phyloP scores from a whole-genome alignment of 2,329 filamentous ascomycete genomes.

The Sporothrix inflata region DNA sequence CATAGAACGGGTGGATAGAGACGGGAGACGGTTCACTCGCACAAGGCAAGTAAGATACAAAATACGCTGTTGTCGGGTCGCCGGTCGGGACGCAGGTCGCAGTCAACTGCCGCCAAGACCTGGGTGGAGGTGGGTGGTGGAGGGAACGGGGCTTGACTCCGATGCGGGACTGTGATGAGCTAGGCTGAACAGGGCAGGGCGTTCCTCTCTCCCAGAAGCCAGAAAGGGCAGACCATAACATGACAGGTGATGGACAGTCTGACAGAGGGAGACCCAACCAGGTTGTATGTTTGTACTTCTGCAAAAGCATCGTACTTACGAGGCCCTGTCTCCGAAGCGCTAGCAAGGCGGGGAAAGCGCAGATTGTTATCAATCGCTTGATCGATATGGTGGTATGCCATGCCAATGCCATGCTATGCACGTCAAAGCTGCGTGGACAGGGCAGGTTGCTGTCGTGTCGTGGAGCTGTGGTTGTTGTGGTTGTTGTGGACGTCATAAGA shows the following conservation, averaged over 20 bases:
- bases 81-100: too few species aligned
- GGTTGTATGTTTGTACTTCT: neutral
- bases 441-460: neutral
- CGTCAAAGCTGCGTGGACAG: neutral
- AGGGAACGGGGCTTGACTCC: too few species aligned
- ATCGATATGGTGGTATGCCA: neutral
- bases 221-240: neutral
- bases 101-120: neutral
- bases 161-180: too few species aligned
- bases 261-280: too few species aligned
- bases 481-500: neutral
- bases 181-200: too few species aligned
- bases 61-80: too few species aligned
- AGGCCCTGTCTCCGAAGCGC: slow-evolving; percentile 1
- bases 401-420: neutral
- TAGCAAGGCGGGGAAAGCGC: neutral
- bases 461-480: neutral
- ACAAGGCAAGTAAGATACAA: too few species aligned
- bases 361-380: neutral
- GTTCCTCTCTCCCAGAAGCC: too few species aligned
- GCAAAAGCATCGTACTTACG: slow-evolving; percentile 15
- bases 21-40: too few species aligned
- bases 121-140: too few species aligned
- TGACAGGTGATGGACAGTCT: neutral
- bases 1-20: too few species aligned